phyloP scores from a whole-genome alignment of 1,284 basidiomycete species.

The Cystodermella granulosa region DNA sequence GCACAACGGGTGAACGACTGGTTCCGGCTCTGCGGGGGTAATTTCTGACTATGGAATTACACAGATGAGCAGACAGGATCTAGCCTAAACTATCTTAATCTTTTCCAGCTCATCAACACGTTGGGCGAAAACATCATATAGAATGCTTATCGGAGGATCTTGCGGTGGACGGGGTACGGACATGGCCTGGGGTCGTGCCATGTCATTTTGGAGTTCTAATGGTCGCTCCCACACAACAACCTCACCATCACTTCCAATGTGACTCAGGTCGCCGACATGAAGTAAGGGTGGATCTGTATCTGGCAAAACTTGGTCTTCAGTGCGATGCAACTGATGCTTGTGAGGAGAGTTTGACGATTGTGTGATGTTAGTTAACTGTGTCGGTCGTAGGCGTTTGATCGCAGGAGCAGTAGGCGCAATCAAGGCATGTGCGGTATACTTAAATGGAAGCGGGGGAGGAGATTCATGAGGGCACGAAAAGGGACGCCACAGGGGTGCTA shows the following conservation, averaged over 20 bases:
- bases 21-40: no score
- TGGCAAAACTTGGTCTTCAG: neutral
- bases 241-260: neutral
- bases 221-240: conserved; percentile 1
- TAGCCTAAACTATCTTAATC: no score
- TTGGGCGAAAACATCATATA: conserved; percentile 5
- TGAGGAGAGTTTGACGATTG: neutral
- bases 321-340: neutral
- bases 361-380: neutral
- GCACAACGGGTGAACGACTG: no score
- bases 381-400: neutral
- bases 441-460: neutral
- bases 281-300: neutral
- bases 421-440: no score
- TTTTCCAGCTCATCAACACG: conserved; percentile 1
- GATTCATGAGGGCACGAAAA: no score
- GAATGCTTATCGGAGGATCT: conserved; percentile 4
- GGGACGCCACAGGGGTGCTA: conserved; percentile 1
- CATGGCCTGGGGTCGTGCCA: conserved; percentile 4
- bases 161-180: neutral
- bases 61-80: no score
- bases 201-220: neutral
- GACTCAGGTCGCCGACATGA: neutral
- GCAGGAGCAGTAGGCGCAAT: neutral
- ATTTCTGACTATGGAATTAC: no score